These are phyloP conservation scores for Cercophora sp. DNA, from an alignment of 495 filamentous ascomycete species.

Conservation along the genomic window DNA sequence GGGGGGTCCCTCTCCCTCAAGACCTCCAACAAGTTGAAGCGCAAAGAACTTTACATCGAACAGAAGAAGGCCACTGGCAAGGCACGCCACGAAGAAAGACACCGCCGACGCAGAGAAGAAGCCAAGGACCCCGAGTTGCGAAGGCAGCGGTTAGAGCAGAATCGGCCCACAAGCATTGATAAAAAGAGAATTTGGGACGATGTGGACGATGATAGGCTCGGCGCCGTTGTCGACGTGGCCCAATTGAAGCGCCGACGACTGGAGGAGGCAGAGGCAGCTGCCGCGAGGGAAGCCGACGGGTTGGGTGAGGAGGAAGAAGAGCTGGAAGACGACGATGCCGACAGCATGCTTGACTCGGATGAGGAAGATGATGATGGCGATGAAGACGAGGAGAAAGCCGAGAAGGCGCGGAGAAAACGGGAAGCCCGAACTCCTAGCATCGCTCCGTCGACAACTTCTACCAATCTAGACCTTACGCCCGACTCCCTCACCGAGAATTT, in stretches of 20 bases:
- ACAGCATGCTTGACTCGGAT: constrained; percentile 68
- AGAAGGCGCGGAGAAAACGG: constrained; percentile 39
- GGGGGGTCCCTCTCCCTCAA: constrained; percentile 27
- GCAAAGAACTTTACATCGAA: constrained; percentile 70
- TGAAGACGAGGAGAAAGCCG: constrained; percentile 39
- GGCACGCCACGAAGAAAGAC: constrained; percentile 69
- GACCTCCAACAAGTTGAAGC: constrained; percentile 64
- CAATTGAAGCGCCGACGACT: constrained; percentile 67
- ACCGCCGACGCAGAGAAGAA: constrained; percentile 77
- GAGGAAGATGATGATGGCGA: constrained; percentile 43
- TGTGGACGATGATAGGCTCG: constrained; percentile 71
- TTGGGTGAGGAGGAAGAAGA: constrained; percentile 41
- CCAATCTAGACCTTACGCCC: constrained; percentile 67
- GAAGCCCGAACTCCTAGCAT: constrained; percentile 46
- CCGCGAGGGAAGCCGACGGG: constrained; percentile 42
- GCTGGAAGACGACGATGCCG: constrained; percentile 61
- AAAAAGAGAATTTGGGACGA: constrained; percentile 92
- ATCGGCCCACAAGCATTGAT: constrained; percentile 81
- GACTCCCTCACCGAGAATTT: constrained; percentile 69
- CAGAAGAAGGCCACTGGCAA: constrained; percentile 71
- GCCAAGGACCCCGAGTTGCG: constrained; percentile 73
- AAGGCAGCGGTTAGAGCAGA: constrained; percentile 65
- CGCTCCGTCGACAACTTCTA: constrained; percentile 46
- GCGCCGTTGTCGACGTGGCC: constrained; percentile 73
- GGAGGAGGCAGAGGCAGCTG: constrained; percentile 57